A percentile compares a stretch with the other conserved stretches of the same genome.
phyloP scores from a whole-genome alignment of 2,329 filamentous ascomycete species.

The Pseudofabraea citricarpa region DNA sequence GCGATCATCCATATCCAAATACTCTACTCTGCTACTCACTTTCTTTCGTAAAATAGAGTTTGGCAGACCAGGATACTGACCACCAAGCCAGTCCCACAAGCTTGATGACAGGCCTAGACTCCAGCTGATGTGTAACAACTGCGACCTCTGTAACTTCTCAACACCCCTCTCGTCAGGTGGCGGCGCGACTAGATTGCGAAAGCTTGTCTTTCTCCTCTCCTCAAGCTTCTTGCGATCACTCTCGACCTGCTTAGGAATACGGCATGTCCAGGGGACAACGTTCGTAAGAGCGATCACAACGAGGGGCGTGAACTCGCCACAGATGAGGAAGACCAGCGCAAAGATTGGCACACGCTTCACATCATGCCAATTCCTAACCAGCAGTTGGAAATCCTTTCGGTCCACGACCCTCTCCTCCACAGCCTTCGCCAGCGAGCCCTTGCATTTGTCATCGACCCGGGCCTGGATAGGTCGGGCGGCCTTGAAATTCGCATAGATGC shows the following conservation, averaged over 20 bases:
- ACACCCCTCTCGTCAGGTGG: conserved; percentile 14
- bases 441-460: conserved; percentile 38
- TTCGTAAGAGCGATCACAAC: conserved; percentile 66
- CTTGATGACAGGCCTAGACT: conserved; percentile 35
- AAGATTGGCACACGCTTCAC: conserved; percentile 76
- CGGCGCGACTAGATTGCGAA: conserved; percentile 33
- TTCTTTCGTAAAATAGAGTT: conserved; percentile 47
- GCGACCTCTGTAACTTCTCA: conserved; percentile 29
- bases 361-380: conserved; percentile 66
- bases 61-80: conserved; percentile 31
- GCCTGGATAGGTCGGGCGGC: conserved; percentile 38
- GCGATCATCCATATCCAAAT: conserved; percentile 66
- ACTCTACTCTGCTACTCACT: conserved; percentile 51
- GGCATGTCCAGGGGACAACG: conserved; percentile 75
- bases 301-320: conserved; percentile 83
- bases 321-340: conserved; percentile 66
- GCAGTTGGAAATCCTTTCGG: conserved; percentile 66
- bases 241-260: conserved; percentile 73
- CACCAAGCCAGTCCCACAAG: conserved; percentile 39
- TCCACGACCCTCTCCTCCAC: conserved; percentile 38
- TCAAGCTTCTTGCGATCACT: conserved; percentile 50
- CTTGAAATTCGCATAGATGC: conserved; percentile 64
- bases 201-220: conserved; percentile 43
- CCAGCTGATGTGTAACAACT: conserved; percentile 35
- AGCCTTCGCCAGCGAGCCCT: conserved; percentile 27